These are phyloP conservation scores for Neofusicoccum laricinum DNA, from an alignment of 2,329 filamentous ascomycete genomes.

Conservation along the genomic window DNA sequence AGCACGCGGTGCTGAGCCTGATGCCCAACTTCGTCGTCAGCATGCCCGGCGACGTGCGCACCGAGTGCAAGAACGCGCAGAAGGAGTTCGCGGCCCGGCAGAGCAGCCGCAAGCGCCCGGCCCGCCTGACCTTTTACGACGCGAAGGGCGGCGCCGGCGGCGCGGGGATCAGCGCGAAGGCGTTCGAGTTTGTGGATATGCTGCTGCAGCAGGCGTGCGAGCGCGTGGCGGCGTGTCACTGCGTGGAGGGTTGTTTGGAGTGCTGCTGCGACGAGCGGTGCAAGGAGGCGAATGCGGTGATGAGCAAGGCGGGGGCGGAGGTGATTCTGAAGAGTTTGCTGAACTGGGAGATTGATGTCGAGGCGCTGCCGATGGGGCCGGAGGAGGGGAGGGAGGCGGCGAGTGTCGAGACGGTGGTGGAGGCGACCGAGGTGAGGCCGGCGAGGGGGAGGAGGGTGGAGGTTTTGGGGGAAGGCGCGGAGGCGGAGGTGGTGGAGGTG, in stretches of 20 bases:
- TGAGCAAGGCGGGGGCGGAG: slow-evolving; percentile 84
- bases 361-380: slow-evolving; percentile 70
- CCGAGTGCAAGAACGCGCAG: slow-evolving; percentile 84
- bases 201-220: slow-evolving; percentile 73
- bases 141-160: slow-evolving; percentile 83
- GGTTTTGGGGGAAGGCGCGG: slow-evolving; percentile 31
- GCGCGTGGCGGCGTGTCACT: slow-evolving; percentile 73
- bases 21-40: slow-evolving; percentile 89
- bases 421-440: slow-evolving; percentile 64
- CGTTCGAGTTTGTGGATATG: slow-evolving; percentile 86
- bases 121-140: slow-evolving; percentile 89
- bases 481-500: neutral
- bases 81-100: slow-evolving; percentile 80
- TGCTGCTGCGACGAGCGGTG: slow-evolving; percentile 85
- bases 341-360: slow-evolving; percentile 74
- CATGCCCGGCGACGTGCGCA: slow-evolving; percentile 86
- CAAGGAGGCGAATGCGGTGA: slow-evolving; percentile 82
- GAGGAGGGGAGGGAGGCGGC: slow-evolving; percentile 61
- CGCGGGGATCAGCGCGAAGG: slow-evolving; percentile 84
- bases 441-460: slow-evolving; percentile 39
- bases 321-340: slow-evolving; percentile 78
- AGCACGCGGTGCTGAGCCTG: slow-evolving; percentile 83
- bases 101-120: slow-evolving; percentile 75
- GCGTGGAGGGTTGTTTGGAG: slow-evolving; percentile 78
- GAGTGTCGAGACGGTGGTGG: slow-evolving; percentile 78